phyloP scores from a whole-genome alignment of 2,329 filamentous ascomycete genomes.

The Penicillium verrucosum region DNA sequence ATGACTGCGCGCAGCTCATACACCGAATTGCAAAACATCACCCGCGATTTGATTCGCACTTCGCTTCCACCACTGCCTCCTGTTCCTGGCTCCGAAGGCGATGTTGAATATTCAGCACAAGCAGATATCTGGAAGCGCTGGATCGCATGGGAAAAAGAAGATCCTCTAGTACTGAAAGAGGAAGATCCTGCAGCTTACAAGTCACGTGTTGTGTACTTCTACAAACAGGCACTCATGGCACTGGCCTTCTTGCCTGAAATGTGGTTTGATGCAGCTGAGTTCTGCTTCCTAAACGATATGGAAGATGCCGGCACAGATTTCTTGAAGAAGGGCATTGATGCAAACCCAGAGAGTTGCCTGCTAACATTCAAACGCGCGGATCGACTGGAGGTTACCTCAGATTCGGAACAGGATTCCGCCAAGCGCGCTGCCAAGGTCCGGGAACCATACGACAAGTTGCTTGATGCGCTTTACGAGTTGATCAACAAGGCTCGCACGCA shows the following conservation, averaged over 20 bases:
- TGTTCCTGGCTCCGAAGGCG: constrained; percentile 78
- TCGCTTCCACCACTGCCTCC: constrained; percentile 80
- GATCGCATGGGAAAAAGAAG: constrained; percentile 93
- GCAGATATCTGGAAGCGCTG: constrained; percentile 88
- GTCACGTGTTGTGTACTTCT: constrained; percentile 79
- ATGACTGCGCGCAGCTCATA: constrained; percentile 94
- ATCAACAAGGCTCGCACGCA: constrained; percentile 67
- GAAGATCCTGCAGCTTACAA: constrained; percentile 75
- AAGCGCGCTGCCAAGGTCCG: constrained; percentile 70
- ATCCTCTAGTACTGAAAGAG: constrained; percentile 78
- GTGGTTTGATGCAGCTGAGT: constrained; percentile 92
- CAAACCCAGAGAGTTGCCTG: constrained; percentile 90
- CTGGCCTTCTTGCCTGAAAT: constrained; percentile 92
- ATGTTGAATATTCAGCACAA: constrained; percentile 78
- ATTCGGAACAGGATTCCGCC: constrained; percentile 66
- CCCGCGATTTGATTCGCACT: constrained; percentile 69
- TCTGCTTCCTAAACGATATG: constrained; percentile 78
- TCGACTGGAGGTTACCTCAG: constrained; percentile 73
- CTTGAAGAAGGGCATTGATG: constrained; percentile 74
- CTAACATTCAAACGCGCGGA: constrained; percentile 88
- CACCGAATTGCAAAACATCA: constrained; percentile 86
- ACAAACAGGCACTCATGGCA: constrained; percentile 90
- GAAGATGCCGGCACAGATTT: constrained; percentile 72
- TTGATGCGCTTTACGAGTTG: constrained; percentile 85
- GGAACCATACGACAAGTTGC: constrained; percentile 76